Conservation (phyloP, 176 grass and related monocot species). For the Elaeis guineensis region DNA sequence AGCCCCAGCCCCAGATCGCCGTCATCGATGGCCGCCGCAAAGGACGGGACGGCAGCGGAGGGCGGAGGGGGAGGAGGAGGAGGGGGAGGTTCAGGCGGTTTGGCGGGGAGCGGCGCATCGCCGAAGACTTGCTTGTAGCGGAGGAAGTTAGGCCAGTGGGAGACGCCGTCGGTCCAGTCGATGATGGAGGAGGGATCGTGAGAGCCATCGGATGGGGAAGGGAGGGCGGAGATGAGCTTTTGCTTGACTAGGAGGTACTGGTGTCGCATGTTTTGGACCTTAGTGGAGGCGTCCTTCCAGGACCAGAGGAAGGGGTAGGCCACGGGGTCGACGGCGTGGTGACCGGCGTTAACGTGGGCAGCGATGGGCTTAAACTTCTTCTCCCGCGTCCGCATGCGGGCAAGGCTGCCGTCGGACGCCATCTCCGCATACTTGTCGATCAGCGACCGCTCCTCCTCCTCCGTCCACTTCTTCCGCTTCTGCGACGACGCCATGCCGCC, state of each 20-base stretch:
- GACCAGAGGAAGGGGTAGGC: constrained; percentile 15
- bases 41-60: no score
- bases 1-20: constrained; percentile 1
- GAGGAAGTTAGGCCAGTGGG: constrained; percentile 20
- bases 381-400: constrained; percentile 8
- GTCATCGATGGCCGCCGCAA: neutral
- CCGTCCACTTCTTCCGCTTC: constrained; percentile 23
- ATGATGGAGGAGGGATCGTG: neutral
- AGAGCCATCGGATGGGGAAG: neutral
- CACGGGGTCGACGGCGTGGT: constrained; percentile 8
- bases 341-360: constrained; percentile 5
- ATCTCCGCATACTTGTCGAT: constrained; percentile 16
- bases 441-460: constrained; percentile 20
- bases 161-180: constrained; percentile 9
- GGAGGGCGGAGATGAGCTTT: constrained; percentile 1
- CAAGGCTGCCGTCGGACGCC: constrained; percentile 7
- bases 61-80: no score
- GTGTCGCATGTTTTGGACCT: constrained; percentile 18
- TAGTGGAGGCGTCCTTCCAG: constrained; percentile 21
- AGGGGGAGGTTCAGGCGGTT: neutral
- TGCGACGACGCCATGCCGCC: neutral
- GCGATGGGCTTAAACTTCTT: constrained; percentile 9
- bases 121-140: constrained; percentile 16
- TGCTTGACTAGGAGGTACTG: constrained; percentile 23
- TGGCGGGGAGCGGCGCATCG: constrained; percentile 3